A percentile compares a stretch with the other conserved stretches of the same genome.
These are phyloP conservation scores for Phyllosticta citrichinensis DNA, from an alignment of 2,329 filamentous ascomycete genomes.

Conservation along the genomic window DNA sequence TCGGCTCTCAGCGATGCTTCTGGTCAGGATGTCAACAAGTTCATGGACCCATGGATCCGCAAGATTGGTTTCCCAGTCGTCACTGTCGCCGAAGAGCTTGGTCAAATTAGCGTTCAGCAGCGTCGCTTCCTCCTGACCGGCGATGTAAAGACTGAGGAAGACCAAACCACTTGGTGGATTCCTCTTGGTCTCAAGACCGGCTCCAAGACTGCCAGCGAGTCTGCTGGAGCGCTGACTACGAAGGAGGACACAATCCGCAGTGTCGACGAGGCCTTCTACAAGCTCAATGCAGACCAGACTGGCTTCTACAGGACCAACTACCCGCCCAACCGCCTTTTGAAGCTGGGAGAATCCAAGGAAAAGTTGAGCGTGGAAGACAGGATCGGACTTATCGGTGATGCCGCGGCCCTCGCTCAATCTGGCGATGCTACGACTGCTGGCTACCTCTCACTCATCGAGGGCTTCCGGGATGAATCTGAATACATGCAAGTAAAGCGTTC, in stretches of 20 bases:
- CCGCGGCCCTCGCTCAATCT: conserved; percentile 77
- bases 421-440: conserved; percentile 75
- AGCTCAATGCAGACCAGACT: conserved; percentile 80
- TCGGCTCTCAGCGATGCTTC: conserved; percentile 77
- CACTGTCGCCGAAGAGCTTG: conserved; percentile 72
- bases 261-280: conserved; percentile 75
- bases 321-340: conserved; percentile 68
- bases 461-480: conserved; percentile 72
- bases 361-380: conserved; percentile 78
- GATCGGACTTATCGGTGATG: conserved; percentile 84
- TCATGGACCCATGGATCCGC: conserved; percentile 93
- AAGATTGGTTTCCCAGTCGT: conserved; percentile 92
- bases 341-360: conserved; percentile 67
- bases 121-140: conserved; percentile 84
- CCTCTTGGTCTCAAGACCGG: conserved; percentile 79
- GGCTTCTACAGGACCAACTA: conserved; percentile 94
- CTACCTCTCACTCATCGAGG: conserved; percentile 72
- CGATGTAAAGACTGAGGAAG: conserved; percentile 83
- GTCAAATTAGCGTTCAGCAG: conserved; percentile 74
- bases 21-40: conserved; percentile 69
- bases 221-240: conserved; percentile 57
- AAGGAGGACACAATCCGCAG: conserved; percentile 70
- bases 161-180: conserved; percentile 91
- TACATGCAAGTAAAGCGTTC: conserved; percentile 47
- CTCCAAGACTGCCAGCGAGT: conserved; percentile 45